Conservation (phyloP, 768 basidiomycete species). For the Neoboletus subvelutipes region DNA sequence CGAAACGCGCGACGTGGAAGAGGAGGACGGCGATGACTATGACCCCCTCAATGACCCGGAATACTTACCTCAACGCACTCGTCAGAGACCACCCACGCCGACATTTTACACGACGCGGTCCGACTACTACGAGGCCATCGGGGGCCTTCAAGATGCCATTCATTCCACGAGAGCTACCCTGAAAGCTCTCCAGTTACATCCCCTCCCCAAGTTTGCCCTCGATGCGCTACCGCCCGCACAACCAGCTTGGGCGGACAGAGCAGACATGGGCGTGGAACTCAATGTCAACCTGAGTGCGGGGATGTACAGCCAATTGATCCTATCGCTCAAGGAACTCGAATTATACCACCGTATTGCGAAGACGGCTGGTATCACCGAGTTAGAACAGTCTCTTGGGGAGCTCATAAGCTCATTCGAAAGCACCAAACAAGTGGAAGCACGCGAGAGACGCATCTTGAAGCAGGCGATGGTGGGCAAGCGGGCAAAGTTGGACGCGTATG, state of each 20-base stretch:
- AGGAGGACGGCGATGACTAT: not conserved
- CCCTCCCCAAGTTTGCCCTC: constrained; percentile 71
- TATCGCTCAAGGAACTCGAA: constrained; percentile 66
- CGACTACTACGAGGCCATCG: constrained; percentile 70
- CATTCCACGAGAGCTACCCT: constrained; percentile 57
- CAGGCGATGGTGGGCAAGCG: constrained; percentile 47
- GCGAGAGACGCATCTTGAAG: constrained; percentile 29
- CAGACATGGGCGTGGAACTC: constrained; percentile 58
- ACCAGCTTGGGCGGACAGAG: constrained; percentile 67
- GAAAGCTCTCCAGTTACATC: constrained; percentile 65
- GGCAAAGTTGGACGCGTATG: constrained; percentile 65
- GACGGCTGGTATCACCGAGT: constrained; percentile 34
- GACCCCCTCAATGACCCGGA: constrained; percentile 8
- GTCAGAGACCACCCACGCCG: constrained; percentile 56
- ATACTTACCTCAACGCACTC: constrained; percentile 4
- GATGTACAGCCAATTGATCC: constrained; percentile 65
- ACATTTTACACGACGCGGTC: constrained; percentile 84
- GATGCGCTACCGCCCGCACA: constrained; percentile 55
- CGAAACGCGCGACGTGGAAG: constrained; percentile 7
- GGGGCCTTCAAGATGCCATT: constrained; percentile 64
- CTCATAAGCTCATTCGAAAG: constrained; percentile 66
- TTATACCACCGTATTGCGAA: constrained; percentile 42
- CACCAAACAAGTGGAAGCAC: constrained; percentile 52
- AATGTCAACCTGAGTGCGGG: constrained; percentile 60
- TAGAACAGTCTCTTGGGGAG: constrained; percentile 60